phyloP scores from a whole-genome alignment of 2,329 filamentous ascomycete genomes.

The Taxawa tesnikishii region DNA sequence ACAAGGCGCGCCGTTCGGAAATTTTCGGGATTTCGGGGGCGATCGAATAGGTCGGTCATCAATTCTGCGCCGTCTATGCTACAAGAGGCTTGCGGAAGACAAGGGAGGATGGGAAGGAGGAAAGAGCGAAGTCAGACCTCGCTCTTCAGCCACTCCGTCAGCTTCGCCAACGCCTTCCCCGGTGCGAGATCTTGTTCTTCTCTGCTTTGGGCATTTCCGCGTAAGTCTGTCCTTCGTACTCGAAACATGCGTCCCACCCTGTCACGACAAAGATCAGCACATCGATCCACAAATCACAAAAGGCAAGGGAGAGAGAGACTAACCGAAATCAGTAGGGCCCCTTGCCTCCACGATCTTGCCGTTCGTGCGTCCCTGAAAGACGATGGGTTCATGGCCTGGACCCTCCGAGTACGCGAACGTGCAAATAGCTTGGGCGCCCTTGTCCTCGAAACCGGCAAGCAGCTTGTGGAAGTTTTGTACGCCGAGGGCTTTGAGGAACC shows the following conservation, averaged over 20 bases:
- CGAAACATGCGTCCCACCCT: conserved; percentile 97
- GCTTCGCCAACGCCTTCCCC: conserved; percentile 73
- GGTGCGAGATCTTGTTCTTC: conserved; percentile 91
- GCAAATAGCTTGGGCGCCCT: conserved; percentile 84
- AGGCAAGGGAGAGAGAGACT: conserved; percentile 19
- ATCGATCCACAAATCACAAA: background rate
- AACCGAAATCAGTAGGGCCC: conserved; percentile 74
- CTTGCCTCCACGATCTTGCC: conserved; percentile 76
- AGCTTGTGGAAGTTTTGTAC: conserved; percentile 82
- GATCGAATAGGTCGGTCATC: too few species aligned
- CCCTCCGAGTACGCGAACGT: conserved; percentile 89
- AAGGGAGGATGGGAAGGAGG: too few species aligned
- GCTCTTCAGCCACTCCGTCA: conserved; percentile 57
- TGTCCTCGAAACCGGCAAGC: conserved; percentile 77
- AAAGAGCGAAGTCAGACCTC: conserved; percentile 9
- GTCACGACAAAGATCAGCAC: conserved; percentile 10
- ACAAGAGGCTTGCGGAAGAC: too few species aligned
- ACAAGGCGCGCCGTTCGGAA: too few species aligned
- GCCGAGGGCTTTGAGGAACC: conserved; percentile 77
- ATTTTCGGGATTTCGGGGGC: too few species aligned
- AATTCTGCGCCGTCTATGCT: too few species aligned
- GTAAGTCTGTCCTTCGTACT: conserved; percentile 83
- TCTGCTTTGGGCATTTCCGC: conserved; percentile 85
- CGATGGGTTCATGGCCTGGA: conserved; percentile 67
- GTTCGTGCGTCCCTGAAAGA: conserved; percentile 85